These are phyloP conservation scores for Babesia divergens DNA, from an alignment of 169 alveolate genomes.

Conservation along the genomic window DNA sequence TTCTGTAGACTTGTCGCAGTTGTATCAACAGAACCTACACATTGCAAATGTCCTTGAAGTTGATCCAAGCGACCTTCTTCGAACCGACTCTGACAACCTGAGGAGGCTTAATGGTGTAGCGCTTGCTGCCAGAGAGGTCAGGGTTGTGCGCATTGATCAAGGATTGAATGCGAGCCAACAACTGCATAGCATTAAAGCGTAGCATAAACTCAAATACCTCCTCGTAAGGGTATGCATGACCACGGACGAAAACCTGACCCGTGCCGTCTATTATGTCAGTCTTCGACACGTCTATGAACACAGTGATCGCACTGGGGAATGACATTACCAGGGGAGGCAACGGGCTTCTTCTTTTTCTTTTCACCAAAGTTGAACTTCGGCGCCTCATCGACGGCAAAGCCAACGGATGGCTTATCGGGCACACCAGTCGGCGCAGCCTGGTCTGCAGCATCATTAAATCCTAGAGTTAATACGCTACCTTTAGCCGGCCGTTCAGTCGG, in stretches of 20 bases:
- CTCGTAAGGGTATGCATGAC: slow-evolving; percentile 84
- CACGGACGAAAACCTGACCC: slow-evolving; percentile 79
- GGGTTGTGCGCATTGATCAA: slow-evolving; percentile 85
- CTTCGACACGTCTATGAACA: slow-evolving; percentile 55
- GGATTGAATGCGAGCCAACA: slow-evolving; percentile 83
- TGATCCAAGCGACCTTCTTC: slow-evolving; percentile 93
- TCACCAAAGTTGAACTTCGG: slow-evolving; percentile 84
- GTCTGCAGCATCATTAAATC: neutral
- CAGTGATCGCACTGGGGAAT: neutral
- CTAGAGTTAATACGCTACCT: neutral
- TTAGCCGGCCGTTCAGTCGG: neutral
- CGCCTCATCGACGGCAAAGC: slow-evolving; percentile 48
- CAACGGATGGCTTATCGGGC: neutral
- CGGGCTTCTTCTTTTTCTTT: slow-evolving; percentile 80
- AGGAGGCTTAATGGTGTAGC: slow-evolving; percentile 88
- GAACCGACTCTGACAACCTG: slow-evolving; percentile 94
- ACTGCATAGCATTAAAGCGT: slow-evolving; percentile 26
- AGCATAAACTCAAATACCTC: slow-evolving; percentile 64
- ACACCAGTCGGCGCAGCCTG: neutral
- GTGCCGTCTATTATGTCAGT: slow-evolving; percentile 74
- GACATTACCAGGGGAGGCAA: slow-evolving; percentile 68
- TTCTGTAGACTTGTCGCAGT: slow-evolving; percentile 32
- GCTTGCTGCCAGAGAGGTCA: slow-evolving; percentile 84
- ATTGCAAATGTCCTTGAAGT: slow-evolving; percentile 88
- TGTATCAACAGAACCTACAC: slow-evolving; percentile 54